Conservation (phyloP, 2,329 filamentous ascomycete genomes). For the Sclerotinia sclerotiorum region DNA sequence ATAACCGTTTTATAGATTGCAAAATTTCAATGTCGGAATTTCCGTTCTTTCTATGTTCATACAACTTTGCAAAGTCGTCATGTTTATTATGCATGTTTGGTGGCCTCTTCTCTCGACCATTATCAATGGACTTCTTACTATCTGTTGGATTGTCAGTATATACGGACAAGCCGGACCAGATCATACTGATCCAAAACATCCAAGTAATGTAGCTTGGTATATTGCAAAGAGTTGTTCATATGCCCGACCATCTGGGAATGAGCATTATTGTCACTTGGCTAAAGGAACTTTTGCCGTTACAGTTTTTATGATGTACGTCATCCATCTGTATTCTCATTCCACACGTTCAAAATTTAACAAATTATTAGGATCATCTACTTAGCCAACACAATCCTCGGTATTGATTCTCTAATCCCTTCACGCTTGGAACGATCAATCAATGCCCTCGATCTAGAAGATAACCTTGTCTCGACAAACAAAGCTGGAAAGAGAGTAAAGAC, state of each 20-base stretch:
- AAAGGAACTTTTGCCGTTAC: constrained; percentile 66
- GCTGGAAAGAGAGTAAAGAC: constrained; percentile 29
- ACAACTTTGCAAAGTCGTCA: constrained; percentile 67
- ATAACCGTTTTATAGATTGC: constrained; percentile 54
- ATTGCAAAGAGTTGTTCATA: constrained; percentile 67
- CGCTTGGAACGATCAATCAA: constrained; percentile 46
- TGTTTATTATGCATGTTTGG: constrained; percentile 70
- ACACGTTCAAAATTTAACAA: constrained; percentile 5
- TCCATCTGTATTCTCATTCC: neutral
- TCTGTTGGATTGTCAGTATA: constrained; percentile 64
- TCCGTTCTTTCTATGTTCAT: constrained; percentile 75
- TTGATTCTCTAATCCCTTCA: constrained; percentile 53
- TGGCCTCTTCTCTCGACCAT: constrained; percentile 63
- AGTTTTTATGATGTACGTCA: constrained; percentile 65
- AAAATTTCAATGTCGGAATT: constrained; percentile 74
- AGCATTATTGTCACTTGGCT: constrained; percentile 64
- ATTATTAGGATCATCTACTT: constrained; percentile 57
- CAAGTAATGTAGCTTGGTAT: constrained; percentile 70
- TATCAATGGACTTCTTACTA: constrained; percentile 57
- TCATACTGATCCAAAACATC: constrained; percentile 62
- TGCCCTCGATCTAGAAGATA: constrained; percentile 53
- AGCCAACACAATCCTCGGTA: constrained; percentile 56
- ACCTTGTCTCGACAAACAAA: constrained; percentile 22
- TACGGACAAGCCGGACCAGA: constrained; percentile 74
- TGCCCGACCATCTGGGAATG: constrained; percentile 53